Evolutionary conservation across 768 basidiomycete species (phyloP).

Genomic region (Termitomyces sp.): DNA sequence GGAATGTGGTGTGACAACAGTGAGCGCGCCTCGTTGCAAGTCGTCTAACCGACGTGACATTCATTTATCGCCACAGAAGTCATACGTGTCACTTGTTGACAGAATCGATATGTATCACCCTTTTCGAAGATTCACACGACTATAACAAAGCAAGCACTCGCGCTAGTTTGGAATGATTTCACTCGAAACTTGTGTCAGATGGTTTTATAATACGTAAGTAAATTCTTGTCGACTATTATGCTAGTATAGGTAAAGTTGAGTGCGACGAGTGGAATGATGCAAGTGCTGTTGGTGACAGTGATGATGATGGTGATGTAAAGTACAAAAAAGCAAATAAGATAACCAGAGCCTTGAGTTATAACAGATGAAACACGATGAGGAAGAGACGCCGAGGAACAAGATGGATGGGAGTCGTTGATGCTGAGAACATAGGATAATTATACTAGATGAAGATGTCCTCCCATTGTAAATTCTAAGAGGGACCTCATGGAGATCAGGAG

Average conservation of each 20-base stretch:
- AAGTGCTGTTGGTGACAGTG: constrained; percentile 3
- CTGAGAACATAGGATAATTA: constrained; percentile 11
- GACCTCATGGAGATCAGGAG: neutral
- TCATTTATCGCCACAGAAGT: neutral
- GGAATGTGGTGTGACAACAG: neutral
- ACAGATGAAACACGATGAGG: constrained; percentile 7
- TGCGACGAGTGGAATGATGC: constrained; percentile 5
- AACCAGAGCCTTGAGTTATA: constrained; percentile 1
- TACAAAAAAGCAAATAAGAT: constrained; percentile 6
- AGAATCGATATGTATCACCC: neutral
- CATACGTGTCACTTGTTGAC: neutral
- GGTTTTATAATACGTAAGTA: neutral
- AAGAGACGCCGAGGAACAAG: constrained; percentile 3
- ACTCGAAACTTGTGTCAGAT: constrained; percentile 1
- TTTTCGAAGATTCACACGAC: neutral
- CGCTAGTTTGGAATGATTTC: neutral
- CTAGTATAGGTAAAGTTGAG: neutral
- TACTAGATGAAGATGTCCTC: constrained; percentile 3
- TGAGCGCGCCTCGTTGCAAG: neutral
- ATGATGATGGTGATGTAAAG: constrained; percentile 7
- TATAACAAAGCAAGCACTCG: neutral
- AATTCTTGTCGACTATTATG: neutral
- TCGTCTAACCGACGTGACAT: neutral
- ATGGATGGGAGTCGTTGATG: constrained; percentile 5
- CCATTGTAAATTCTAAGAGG: constrained; percentile 5